A percentile compares a stretch with the other conserved stretches of the same genome.
These are phyloP conservation scores for Stereum hirsutum DNA, from an alignment of 1,284 basidiomycete genomes.

Conservation along the genomic window DNA sequence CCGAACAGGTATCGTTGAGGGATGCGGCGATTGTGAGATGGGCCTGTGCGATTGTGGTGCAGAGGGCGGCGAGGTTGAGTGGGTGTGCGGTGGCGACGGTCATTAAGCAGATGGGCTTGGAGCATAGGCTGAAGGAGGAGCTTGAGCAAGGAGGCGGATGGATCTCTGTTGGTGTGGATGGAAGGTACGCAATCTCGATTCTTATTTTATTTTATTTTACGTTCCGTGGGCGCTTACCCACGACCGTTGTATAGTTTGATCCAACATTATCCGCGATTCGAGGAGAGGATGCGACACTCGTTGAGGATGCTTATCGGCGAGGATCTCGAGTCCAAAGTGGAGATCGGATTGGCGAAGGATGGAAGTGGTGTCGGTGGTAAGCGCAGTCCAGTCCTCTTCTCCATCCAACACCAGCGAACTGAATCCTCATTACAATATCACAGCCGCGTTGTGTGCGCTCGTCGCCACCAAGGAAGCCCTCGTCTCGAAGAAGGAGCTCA, in stretches of 20 bases:
- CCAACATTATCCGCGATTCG: conserved; percentile 86
- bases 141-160: conserved; percentile 31
- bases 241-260: conserved; percentile 52
- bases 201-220: not conserved
- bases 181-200: conserved; percentile 42
- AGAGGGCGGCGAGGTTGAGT: conserved; percentile 77
- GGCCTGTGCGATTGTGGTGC: conserved; percentile 71
- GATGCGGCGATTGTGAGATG: conserved; percentile 81
- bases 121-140: conserved; percentile 20
- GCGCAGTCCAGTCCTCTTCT: conserved; percentile 17
- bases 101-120: conserved; percentile 68
- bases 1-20: conserved; percentile 42
- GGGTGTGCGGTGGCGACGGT: conserved; percentile 85
- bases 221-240: conserved; percentile 3
- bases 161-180: conserved; percentile 82
- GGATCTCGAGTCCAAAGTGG: conserved; percentile 69
- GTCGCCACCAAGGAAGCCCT: conserved; percentile 1
- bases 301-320: conserved; percentile 72
- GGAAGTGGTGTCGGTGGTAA: conserved; percentile 94
- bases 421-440: not conserved
- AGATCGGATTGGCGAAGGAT: conserved; percentile 92
- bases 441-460: conserved; percentile 72
- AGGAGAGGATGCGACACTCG: conserved; percentile 65
- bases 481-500: not conserved
- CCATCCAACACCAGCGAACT: not conserved